phyloP scores from a whole-genome alignment of 441 rosid species.

The Geranium incanum region DNA sequence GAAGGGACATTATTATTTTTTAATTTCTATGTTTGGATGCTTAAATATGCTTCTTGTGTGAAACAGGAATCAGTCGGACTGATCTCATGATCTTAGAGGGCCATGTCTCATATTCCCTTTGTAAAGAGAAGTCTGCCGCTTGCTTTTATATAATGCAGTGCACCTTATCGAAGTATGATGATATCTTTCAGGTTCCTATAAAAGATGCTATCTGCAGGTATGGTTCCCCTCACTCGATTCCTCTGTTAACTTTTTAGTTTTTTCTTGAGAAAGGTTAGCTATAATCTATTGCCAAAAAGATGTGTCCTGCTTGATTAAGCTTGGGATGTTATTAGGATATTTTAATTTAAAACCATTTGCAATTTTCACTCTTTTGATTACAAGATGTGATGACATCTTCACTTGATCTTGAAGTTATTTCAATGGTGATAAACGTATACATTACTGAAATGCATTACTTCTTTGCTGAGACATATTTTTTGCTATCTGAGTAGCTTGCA shows the following conservation, averaged over 20 bases:
- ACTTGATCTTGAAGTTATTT: not conserved
- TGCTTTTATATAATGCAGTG: constrained; percentile 71
- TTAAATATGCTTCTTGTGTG: constrained; percentile 19
- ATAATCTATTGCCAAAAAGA: not conserved
- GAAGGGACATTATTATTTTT: not conserved
- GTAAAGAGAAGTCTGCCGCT: constrained; percentile 53
- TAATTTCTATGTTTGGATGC: constrained; percentile 7
- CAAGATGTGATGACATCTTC: not conserved
- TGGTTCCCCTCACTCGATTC: constrained; percentile 14
- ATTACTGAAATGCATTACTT: not conserved
- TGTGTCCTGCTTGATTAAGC: not conserved
- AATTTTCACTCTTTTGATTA: not conserved
- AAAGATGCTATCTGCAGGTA: constrained; percentile 51
- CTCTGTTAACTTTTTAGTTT: constrained; percentile 2
- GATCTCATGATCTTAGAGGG: constrained; percentile 53
- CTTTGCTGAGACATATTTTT: constrained; percentile 11
- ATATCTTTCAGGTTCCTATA: constrained; percentile 31
- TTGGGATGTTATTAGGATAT: not conserved
- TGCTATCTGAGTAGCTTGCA: constrained; percentile 46
- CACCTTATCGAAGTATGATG: constrained; percentile 26
- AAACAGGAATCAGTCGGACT: constrained; percentile 47
- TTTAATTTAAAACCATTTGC: constrained; percentile 6
- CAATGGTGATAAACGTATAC: not conserved
- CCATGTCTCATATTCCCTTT: constrained; percentile 49
- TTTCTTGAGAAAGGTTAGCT: not conserved